These are phyloP conservation scores for Dendrothele bispora DNA, from an alignment of 768 basidiomycete genomes.

Conservation along the genomic window DNA sequence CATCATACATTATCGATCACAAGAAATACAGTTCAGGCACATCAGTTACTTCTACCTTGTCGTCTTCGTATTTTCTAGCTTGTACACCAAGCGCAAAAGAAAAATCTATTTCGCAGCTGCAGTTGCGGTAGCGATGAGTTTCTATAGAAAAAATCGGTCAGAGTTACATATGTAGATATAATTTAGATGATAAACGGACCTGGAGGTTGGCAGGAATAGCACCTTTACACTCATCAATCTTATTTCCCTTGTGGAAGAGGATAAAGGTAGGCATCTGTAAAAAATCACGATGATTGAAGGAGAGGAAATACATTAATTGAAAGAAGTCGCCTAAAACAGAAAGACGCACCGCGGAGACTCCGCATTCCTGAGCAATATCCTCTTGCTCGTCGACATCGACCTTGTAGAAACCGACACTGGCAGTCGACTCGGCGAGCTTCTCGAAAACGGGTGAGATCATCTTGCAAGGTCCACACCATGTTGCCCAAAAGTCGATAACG, in stretches of 20 bases:
- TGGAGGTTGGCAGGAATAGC: constrained; percentile 4
- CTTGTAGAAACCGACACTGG: constrained; percentile 61
- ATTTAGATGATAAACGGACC: neutral
- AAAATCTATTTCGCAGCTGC: no score
- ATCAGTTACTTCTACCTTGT: no score
- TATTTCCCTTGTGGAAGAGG: constrained; percentile 5
- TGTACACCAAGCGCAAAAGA: no score
- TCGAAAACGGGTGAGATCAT: constrained; percentile 15
- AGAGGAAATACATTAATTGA: neutral
- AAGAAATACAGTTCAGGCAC: no score
- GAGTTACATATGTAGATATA: no score
- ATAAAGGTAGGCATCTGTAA: constrained; percentile 10
- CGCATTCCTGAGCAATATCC: constrained; percentile 56
- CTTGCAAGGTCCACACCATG: constrained; percentile 17
- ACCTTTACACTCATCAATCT: neutral
- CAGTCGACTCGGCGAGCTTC: constrained; percentile 35
- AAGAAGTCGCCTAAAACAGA: neutral
- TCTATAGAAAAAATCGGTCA: no score
- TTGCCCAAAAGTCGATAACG: constrained; percentile 17
- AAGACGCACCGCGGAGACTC: constrained; percentile 58
- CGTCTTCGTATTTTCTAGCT: no score
- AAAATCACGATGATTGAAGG: no score
- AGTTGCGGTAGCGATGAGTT: no score
- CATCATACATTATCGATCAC: no score
- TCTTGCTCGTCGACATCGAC: constrained; percentile 66